Evolutionary conservation across 164 flowering plant genomes (phyloP).

Genomic region (Stephania yunnanensis): DNA sequence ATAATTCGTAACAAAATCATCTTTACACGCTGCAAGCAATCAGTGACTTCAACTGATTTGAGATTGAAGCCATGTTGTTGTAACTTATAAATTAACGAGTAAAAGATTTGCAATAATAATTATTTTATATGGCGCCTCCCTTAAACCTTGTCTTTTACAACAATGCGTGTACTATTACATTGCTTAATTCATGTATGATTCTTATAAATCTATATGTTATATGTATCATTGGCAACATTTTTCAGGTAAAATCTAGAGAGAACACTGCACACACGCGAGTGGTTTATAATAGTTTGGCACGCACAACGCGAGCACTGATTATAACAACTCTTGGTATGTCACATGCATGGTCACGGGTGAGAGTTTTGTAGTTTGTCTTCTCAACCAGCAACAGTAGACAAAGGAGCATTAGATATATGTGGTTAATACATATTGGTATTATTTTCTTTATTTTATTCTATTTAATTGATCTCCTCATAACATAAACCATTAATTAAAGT

Average conservation of each 20-base stretch:
- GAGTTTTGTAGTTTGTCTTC: slow-evolving; percentile 30
- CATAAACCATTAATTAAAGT: background rate
- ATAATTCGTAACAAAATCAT: too few relatives aligned
- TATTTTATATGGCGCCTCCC: too few relatives aligned
- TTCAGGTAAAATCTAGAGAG: slow-evolving; percentile 23
- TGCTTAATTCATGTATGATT: background rate
- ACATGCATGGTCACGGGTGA: slow-evolving; percentile 88
- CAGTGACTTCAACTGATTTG: too few relatives aligned
- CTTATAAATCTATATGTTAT: background rate
- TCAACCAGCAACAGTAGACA: slow-evolving; percentile 16
- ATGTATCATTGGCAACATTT: background rate
- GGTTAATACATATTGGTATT: background rate
- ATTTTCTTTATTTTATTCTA: background rate
- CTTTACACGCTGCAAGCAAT: too few relatives aligned
- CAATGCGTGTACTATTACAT: background rate
- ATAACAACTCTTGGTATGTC: slow-evolving; percentile 57
- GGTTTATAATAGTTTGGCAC: slow-evolving; percentile 31
- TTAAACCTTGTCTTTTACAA: background rate
- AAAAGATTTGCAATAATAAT: too few relatives aligned
- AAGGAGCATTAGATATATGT: background rate
- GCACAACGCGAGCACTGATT: slow-evolving; percentile 34
- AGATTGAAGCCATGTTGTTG: too few relatives aligned
- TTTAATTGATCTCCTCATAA: background rate
- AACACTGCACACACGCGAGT: slow-evolving; percentile 33
- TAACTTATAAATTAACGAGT: too few relatives aligned